Percentiles rank a stretch among this genome's conserved stretches.
phyloP scores from a whole-genome alignment of 2,329 filamentous ascomycete genomes.

The Thelonectria olida region DNA sequence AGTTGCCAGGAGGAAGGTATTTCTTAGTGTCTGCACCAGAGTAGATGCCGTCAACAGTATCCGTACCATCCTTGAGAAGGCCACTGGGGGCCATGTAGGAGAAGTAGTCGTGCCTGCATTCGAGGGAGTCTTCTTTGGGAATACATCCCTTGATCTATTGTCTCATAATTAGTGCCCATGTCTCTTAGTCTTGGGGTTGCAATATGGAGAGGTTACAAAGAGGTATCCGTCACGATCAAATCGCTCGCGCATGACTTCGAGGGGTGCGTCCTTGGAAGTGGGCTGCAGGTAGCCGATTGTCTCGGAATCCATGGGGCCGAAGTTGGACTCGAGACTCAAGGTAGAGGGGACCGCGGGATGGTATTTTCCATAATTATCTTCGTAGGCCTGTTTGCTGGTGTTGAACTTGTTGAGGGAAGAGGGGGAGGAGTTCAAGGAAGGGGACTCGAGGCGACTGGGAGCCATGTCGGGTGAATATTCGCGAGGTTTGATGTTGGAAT shows the following conservation, averaged over 20 bases:
- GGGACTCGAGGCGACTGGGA: slow-evolving; percentile 10
- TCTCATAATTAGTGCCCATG: neutral
- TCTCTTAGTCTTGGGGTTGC: too few species aligned
- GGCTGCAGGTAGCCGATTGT: slow-evolving; percentile 25
- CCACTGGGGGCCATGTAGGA: slow-evolving; percentile 20
- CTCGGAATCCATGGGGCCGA: slow-evolving; percentile 9
- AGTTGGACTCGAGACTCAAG: slow-evolving; percentile 15
- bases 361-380: slow-evolving; percentile 12
- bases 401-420: neutral
- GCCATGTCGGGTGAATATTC: slow-evolving; percentile 3
- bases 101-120: slow-evolving; percentile 18
- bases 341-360: slow-evolving; percentile 2
- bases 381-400: neutral
- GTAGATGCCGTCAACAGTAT: slow-evolving; percentile 6
- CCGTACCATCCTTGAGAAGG: slow-evolving; percentile 12
- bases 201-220: slow-evolving; percentile 6
- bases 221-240: slow-evolving; percentile 24
- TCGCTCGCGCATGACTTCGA: slow-evolving; percentile 22
- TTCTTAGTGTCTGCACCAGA: slow-evolving; percentile 1
- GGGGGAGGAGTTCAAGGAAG: neutral
- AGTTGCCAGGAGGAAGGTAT: slow-evolving; percentile 8
- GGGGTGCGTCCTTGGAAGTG: slow-evolving; percentile 15
- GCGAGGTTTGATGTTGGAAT: neutral
- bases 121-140: slow-evolving; percentile 12
- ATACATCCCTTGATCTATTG: slow-evolving; percentile 11